phyloP scores from a whole-genome alignment of 2,329 filamentous ascomycete species.

The Stylonectria norvegica region DNA sequence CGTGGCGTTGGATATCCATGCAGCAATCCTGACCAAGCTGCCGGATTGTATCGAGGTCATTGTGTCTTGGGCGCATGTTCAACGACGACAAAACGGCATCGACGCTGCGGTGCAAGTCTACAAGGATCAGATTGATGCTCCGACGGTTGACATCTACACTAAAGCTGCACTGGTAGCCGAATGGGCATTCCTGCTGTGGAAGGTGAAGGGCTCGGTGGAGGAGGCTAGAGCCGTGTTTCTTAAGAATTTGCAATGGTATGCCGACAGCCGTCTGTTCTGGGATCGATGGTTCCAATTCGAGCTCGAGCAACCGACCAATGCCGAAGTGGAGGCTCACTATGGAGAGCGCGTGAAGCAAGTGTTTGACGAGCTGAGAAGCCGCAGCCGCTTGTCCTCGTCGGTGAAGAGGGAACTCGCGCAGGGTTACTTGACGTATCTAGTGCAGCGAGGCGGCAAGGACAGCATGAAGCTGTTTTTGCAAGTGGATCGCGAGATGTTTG shows the following conservation, averaged over 20 bases:
- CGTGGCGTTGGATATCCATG: slow-evolving; percentile 79
- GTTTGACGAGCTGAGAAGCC: slow-evolving; percentile 68
- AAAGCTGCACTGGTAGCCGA: slow-evolving; percentile 86
- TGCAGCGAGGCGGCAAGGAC: slow-evolving; percentile 77
- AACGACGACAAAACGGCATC: slow-evolving; percentile 77
- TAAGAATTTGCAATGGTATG: slow-evolving; percentile 78
- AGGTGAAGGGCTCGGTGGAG: slow-evolving; percentile 73
- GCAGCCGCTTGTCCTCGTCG: slow-evolving; percentile 64
- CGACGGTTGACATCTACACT: slow-evolving; percentile 68
- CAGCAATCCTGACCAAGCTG: slow-evolving; percentile 70
- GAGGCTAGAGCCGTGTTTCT: slow-evolving; percentile 81
- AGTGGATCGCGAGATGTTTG: slow-evolving; percentile 83
- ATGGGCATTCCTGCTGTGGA: slow-evolving; percentile 85
- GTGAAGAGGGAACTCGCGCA: slow-evolving; percentile 73
- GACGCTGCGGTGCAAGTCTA: slow-evolving; percentile 82
- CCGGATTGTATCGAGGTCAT: slow-evolving; percentile 86
- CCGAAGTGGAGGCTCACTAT: slow-evolving; percentile 61
- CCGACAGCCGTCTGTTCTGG: slow-evolving; percentile 88
- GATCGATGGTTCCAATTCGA: slow-evolving; percentile 85
- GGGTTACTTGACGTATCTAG: slow-evolving; percentile 77
- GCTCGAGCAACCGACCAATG: slow-evolving; percentile 71
- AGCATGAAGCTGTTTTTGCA: slow-evolving; percentile 82
- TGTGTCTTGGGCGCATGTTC: slow-evolving; percentile 79
- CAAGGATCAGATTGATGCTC: slow-evolving; percentile 73
- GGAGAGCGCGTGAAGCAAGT: slow-evolving; percentile 76